phyloP scores from a whole-genome alignment of 2,329 filamentous ascomycete genomes.

The Colletotrichum sp. region DNA sequence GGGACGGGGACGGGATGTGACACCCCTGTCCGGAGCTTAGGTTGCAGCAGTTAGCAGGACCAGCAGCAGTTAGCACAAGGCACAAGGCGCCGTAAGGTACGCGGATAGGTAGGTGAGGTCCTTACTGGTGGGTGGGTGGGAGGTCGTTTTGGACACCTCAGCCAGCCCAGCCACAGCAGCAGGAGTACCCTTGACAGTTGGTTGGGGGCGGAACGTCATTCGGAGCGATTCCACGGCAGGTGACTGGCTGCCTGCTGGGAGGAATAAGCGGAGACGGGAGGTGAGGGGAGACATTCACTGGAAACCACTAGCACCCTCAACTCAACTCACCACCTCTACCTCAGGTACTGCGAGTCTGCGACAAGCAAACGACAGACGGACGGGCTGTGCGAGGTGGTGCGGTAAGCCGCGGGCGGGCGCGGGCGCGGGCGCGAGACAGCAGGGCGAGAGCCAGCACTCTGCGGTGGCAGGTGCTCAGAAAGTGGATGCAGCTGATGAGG shows the following conservation, averaged over 20 bases:
- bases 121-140: background rate
- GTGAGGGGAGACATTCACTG: background rate
- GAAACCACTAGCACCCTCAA: background rate
- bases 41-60: background rate
- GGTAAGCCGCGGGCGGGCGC: conserved; percentile 5
- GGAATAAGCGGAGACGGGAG: background rate
- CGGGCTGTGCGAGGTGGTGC: conserved; percentile 6
- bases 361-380: background rate
- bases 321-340: background rate
- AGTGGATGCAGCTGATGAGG: background rate
- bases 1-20: conserved; percentile 21
- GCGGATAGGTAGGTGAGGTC: background rate
- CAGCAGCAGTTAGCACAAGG: background rate
- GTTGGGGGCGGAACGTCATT: conserved; percentile 19
- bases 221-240: background rate
- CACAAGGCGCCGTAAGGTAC: background rate
- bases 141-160: conserved; percentile 5
- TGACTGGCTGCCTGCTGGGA: background rate
- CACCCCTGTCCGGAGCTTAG: conserved; percentile 3
- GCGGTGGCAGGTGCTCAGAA: background rate
- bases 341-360: background rate
- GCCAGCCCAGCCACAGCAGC: conserved; percentile 8
- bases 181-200: background rate
- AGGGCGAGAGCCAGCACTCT: background rate
- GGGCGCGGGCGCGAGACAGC: background rate